Evolutionary conservation across 2,329 filamentous ascomycete genomes (phyloP).

Genomic region (Zelopaecilomyces penicillatus): DNA sequence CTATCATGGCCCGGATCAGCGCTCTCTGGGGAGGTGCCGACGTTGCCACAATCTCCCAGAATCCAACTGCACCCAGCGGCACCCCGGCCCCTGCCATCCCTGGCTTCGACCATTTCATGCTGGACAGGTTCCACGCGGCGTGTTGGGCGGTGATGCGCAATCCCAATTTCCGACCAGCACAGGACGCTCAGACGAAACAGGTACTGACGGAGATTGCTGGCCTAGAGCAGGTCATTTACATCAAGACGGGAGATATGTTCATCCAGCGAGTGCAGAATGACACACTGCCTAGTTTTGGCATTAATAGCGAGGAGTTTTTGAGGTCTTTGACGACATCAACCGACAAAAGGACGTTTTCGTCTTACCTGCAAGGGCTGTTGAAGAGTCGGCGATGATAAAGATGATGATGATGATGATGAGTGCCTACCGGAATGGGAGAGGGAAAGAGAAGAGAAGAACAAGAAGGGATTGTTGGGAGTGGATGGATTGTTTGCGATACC

Average conservation of each 20-base stretch:
- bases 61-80: slow-evolving; percentile 40
- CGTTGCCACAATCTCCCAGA: slow-evolving; percentile 47
- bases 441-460: no score
- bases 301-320: slow-evolving; percentile 53
- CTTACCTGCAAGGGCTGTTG: slow-evolving; percentile 53
- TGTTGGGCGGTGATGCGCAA: slow-evolving; percentile 85
- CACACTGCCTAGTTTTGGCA: slow-evolving; percentile 57
- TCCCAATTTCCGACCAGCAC: slow-evolving; percentile 65
- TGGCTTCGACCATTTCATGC: slow-evolving; percentile 87
- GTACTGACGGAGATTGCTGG: slow-evolving; percentile 81
- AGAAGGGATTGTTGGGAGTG: no score
- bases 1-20: slow-evolving; percentile 74
- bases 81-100: slow-evolving; percentile 56
- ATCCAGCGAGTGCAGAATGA: slow-evolving; percentile 56
- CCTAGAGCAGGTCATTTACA: slow-evolving; percentile 82
- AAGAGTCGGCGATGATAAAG: slow-evolving; percentile 32
- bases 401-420: neutral
- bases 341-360: slow-evolving; percentile 54
- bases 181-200: slow-evolving; percentile 79
- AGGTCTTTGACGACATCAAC: slow-evolving; percentile 48
- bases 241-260: slow-evolving; percentile 80
- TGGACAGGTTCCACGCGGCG: slow-evolving; percentile 77
- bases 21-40: slow-evolving; percentile 86
- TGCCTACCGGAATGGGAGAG: no score
- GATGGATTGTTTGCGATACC: no score